Percentiles rank a stretch among this genome's conserved stretches.
Conservation (phyloP, 257 asterid species). For the Leonotis leonurus region DNA sequence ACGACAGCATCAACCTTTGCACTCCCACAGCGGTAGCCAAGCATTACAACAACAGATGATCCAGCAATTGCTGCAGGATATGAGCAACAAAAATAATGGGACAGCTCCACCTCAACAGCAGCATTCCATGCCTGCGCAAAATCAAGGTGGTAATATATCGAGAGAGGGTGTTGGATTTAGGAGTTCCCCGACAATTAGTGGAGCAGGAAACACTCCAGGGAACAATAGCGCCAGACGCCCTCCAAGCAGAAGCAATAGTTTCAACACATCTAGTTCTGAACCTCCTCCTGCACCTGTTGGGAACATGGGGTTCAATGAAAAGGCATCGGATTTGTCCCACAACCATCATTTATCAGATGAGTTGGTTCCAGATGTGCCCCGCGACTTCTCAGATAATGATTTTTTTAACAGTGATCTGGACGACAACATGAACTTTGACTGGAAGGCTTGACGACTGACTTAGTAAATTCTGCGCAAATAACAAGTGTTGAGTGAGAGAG, state of each 20-base stretch:
- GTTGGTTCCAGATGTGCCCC: conserved; percentile 48
- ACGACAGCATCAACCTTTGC: conserved; percentile 39
- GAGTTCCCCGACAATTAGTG: conserved; percentile 24
- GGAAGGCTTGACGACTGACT: conserved; percentile 68
- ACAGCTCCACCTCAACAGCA: conserved; percentile 30
- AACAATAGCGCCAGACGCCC: conserved; percentile 21
- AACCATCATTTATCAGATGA: conserved; percentile 54
- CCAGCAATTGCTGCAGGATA: conserved; percentile 63
- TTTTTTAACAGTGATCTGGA: conserved; percentile 71
- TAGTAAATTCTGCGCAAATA: conserved; percentile 10
- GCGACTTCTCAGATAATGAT: conserved; percentile 59
- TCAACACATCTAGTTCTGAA: conserved; percentile 47
- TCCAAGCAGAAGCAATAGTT: conserved; percentile 62
- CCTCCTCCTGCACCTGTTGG: conserved; percentile 38
- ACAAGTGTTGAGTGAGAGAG: conserved; percentile 2
- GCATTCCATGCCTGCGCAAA: conserved; percentile 29
- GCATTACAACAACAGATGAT: conserved; percentile 66
- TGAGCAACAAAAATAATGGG: conserved; percentile 39
- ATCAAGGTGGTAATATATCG: conserved; percentile 32
- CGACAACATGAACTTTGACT: conserved; percentile 57
- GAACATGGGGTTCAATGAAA: conserved; percentile 41
- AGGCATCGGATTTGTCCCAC: conserved; percentile 44
- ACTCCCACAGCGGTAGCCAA: conserved; percentile 46
- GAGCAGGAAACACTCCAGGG: conserved; percentile 25
- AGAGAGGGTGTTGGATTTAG: conserved; percentile 40